Evolutionary conservation across 352 stramenopile species (phyloP).

Genomic region (Phytophthora chlamydospora): DNA sequence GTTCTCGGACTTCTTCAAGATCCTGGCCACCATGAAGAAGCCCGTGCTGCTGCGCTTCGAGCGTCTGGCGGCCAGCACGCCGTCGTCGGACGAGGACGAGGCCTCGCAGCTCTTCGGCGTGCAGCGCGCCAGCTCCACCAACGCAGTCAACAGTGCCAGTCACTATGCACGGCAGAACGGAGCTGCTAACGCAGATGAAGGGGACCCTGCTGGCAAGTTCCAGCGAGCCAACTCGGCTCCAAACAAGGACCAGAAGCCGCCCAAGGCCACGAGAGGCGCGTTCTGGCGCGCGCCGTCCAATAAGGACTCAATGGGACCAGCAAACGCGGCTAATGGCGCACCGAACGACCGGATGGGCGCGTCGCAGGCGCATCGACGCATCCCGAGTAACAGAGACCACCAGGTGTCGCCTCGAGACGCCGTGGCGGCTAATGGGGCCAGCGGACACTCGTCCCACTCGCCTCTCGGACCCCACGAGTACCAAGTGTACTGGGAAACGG

Average conservation of each 20-base stretch:
- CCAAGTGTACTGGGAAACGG: conserved; percentile 83
- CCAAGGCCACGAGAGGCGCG: conserved; percentile 49
- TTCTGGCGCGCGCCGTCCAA: conserved; percentile 61
- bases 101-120: conserved; percentile 45
- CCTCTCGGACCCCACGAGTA: conserved; percentile 49
- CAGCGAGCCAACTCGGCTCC: conserved; percentile 67
- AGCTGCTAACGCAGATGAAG: conserved; percentile 21
- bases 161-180: conserved; percentile 39
- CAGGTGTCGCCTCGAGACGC: conserved; percentile 49
- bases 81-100: conserved; percentile 57
- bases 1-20: conserved; percentile 91
- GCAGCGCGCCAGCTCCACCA: conserved; percentile 56
- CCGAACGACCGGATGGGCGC: conserved; percentile 14
- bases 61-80: conserved; percentile 51
- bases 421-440: conserved; percentile 5
- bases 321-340: conserved; percentile 8
- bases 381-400: conserved; percentile 32
- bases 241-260: conserved; percentile 51
- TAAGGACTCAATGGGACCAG: conserved; percentile 43
- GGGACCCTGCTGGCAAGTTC: conserved; percentile 37
- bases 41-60: conserved; percentile 87
- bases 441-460: conserved; percentile 11
- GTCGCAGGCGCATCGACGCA: conserved; percentile 23
- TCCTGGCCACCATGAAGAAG: conserved; percentile 91
- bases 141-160: conserved; percentile 36